These are phyloP conservation scores for Melanopsichium pennsylvanicum DNA, from an alignment of 1,284 basidiomycete genomes.

Conservation along the genomic window DNA sequence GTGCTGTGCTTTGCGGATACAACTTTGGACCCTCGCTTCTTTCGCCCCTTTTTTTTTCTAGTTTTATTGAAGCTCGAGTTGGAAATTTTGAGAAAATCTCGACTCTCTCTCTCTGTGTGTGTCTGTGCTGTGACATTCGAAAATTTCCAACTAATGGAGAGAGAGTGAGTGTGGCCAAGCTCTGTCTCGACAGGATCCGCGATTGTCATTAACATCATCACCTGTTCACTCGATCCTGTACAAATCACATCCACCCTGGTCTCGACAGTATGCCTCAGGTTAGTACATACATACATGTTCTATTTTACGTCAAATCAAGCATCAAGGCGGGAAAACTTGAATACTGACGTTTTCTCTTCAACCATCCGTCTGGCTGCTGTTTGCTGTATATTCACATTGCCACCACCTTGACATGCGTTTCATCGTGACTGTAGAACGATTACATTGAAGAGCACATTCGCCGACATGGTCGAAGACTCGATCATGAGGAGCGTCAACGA, in stretches of 20 bases:
- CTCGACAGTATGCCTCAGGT: slow-evolving; percentile 47
- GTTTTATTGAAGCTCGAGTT: background rate
- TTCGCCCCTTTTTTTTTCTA: background rate
- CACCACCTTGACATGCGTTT: background rate
- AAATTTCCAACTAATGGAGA: too few species aligned
- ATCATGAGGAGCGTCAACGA: slow-evolving; percentile 70
- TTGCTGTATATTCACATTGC: too few species aligned
- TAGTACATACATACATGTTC: slow-evolving; percentile 4
- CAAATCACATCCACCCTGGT: slow-evolving; percentile 2
- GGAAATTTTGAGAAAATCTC: background rate
- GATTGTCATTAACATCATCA: too few species aligned
- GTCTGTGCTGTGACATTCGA: too few species aligned
- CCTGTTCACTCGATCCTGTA: slow-evolving; percentile 2
- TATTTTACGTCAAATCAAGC: too few species aligned
- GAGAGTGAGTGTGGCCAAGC: too few species aligned
- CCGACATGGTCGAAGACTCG: slow-evolving; percentile 62
- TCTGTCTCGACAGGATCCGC: too few species aligned
- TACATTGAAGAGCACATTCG: slow-evolving; percentile 68
- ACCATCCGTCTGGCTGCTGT: too few species aligned
- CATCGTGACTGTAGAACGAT: slow-evolving; percentile 66
- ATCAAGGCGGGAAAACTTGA: too few species aligned
- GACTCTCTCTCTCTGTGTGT: slow-evolving; percentile 1
- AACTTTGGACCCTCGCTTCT: too few species aligned
- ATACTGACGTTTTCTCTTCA: too few species aligned
- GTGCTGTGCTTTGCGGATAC: too few species aligned